These are phyloP conservation scores for Aspergillus novofumigatus DNA, from an alignment of 2,329 filamentous ascomycete species.

Conservation along the genomic window DNA sequence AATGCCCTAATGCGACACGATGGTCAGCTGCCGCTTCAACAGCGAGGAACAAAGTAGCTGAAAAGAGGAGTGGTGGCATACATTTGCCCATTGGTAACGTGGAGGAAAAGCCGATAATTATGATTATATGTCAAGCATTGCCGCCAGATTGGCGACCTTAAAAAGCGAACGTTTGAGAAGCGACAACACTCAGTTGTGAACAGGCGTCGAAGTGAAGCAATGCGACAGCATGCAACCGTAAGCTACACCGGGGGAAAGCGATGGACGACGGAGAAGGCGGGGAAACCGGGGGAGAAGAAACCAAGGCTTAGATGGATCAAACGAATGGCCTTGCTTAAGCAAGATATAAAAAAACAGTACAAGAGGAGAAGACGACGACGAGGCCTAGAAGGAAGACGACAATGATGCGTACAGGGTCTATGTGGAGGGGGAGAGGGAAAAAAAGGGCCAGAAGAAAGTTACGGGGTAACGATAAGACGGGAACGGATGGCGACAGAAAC, in stretches of 20 bases:
- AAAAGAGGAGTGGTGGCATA: conserved; percentile 16
- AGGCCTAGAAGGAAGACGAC: not conserved
- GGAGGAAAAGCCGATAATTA: conserved; percentile 7
- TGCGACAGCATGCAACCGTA: not conserved
- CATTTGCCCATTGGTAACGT: conserved; percentile 42
- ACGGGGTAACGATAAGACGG: conserved; percentile 17
- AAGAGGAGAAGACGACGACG: conserved; percentile 2
- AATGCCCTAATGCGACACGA: conserved; percentile 49
- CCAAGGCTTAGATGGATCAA: conserved; percentile 2
- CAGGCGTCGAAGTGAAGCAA: not conserved
- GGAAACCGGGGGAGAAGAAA: not conserved
- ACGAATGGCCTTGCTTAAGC: conserved; percentile 14
- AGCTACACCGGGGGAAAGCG: not conserved
- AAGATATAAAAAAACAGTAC: conserved; percentile 9
- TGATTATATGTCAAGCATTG: conserved; percentile 24
- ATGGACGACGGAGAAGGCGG: not conserved
- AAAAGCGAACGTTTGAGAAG: not conserved
- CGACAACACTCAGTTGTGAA: not conserved
- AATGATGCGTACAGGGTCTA: not conserved
- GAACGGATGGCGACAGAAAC: conserved; percentile 18
- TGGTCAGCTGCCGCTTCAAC: not conserved
- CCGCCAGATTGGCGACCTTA: conserved; percentile 13
- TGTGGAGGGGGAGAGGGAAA: conserved; percentile 1
- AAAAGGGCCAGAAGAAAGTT: not conserved
- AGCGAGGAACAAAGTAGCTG: not conserved